Conservation (phyloP, 2,329 filamentous ascomycete species). For the Thelonectria olida region DNA sequence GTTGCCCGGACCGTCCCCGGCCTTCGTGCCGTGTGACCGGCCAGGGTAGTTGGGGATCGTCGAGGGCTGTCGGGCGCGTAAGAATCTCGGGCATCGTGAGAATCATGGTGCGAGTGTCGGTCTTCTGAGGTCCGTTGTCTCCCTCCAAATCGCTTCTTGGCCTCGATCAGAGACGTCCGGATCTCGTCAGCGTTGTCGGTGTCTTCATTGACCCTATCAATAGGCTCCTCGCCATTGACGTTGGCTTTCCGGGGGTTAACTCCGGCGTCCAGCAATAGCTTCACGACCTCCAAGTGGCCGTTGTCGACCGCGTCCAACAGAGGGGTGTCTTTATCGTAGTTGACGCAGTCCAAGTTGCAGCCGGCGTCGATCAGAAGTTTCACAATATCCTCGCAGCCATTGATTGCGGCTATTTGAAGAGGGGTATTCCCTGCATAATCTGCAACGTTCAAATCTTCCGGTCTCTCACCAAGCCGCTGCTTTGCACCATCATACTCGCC, state of each 20-base stretch:
- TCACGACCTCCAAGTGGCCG: constrained; percentile 88
- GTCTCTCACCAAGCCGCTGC: constrained; percentile 77
- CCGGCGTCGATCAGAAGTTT: constrained; percentile 85
- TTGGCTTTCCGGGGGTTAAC: constrained; percentile 94
- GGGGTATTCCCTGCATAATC: constrained; percentile 98
- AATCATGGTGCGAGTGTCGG: constrained; percentile 57
- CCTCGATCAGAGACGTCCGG: constrained; percentile 70
- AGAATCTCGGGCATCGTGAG: constrained; percentile 59
- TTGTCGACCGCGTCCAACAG: constrained; percentile 97
- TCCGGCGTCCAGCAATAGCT: constrained; percentile 82
- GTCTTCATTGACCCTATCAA: constrained; percentile 82
- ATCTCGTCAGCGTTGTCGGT: constrained; percentile 84
- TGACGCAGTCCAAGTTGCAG: constrained; percentile 82
- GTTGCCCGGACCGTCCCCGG: constrained; percentile 66
- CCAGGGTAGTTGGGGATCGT: constrained; percentile 59
- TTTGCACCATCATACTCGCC: constrained; percentile 85
- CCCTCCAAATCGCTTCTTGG: constrained; percentile 64
- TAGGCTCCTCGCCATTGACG: constrained; percentile 89
- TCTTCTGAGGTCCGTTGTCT: constrained; percentile 67
- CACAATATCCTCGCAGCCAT: constrained; percentile 88
- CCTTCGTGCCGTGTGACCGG: constrained; percentile 55
- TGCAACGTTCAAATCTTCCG: constrained; percentile 86
- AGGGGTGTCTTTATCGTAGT: constrained; percentile 89
- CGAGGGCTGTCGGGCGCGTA: constrained; percentile 68
- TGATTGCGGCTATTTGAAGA: constrained; percentile 89